A percentile compares a stretch with the other conserved stretches of the same genome.
phyloP scores from a whole-genome alignment of 257 asterid species.

The Nicotiana attenuata region DNA sequence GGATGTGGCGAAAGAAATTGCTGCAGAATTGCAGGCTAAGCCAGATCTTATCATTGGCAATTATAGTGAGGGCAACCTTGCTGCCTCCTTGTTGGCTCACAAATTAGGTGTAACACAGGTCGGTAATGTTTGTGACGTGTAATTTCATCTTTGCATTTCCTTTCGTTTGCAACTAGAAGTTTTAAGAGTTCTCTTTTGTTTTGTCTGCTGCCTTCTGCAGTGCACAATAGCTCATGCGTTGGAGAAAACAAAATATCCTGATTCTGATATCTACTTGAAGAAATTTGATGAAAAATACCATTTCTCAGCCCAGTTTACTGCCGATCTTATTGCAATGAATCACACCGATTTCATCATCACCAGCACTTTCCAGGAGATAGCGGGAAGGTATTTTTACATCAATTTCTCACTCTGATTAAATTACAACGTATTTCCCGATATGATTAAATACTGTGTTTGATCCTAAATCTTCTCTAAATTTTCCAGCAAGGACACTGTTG shows the following conservation, averaged over 20 bases:
- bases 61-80: slow-evolving; percentile 96
- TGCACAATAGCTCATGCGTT: slow-evolving; percentile 94
- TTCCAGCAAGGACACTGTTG: slow-evolving; percentile 88
- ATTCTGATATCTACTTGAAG: slow-evolving; percentile 73
- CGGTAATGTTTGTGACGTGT: background rate
- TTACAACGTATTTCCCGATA: background rate
- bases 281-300: slow-evolving; percentile 89
- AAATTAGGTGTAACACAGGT: slow-evolving; percentile 98
- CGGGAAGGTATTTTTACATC: slow-evolving; percentile 62
- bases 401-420: background rate
- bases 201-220: slow-evolving; percentile 25
- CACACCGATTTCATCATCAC: slow-evolving; percentile 98
- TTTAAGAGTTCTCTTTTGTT: background rate
- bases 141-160: background rate
- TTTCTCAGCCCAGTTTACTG: slow-evolving; percentile 93
- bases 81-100: slow-evolving; percentile 89
- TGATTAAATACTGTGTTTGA: background rate
- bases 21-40: slow-evolving; percentile 68
- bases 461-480: background rate
- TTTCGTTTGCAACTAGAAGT: background rate
- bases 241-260: slow-evolving; percentile 94
- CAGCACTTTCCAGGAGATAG: slow-evolving; percentile 96
- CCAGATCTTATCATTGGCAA: slow-evolving; percentile 94
- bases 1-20: slow-evolving; percentile 90
- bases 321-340: slow-evolving; percentile 95